Evolutionary conservation across 169 alveolate genomes (phyloP), one percentile per base, ranked within the genome.

Genomic region (Fabrea salina): DNA sequence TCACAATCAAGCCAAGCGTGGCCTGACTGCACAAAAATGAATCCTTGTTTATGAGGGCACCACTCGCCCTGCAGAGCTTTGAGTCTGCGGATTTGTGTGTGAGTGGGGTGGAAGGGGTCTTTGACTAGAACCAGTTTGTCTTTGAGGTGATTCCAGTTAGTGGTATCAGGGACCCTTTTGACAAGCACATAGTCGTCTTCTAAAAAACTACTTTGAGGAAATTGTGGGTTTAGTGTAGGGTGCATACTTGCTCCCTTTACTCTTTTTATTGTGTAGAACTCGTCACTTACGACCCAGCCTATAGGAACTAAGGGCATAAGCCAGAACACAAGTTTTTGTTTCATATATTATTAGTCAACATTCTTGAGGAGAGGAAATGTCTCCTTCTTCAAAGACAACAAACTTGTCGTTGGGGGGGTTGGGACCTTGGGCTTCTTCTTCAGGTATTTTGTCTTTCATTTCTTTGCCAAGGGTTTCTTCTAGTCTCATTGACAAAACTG

Each of bases 101-200:
- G 30, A 1, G 5, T 2, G 19, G 51, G 50, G 16, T 37, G 7
- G 25, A 35, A 13, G 8, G 74, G 53, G 22, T 22, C 39, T n/a
- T n/a, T 33, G 13, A 61, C 41, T 16, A 13, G 32, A 13, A 61
- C 74, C 3, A 61, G 11, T 27, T 61, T 61, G n/a, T 5, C 53
- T 37, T 61, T 61, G 11, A 61, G 11, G 74, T 16, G 8, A 35
- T 61, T 61, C 16, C 25, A 51, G 54, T 61, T 37, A 27, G 16
- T n/a, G 3, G 19, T 61, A 7, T 22, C 51, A n/a, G 41, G 19
- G 11, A 61, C 41, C 7, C 16, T 37, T 37, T 27, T 16, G 13
- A 61, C 74, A 0, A 61, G 50, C 27, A 61, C 74, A 61, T 61
- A 61, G 3, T 61, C 74, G 25, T 61, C 74, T 61, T 61, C 74